Conservation (phyloP, 768 basidiomycete species). For the Collybia sp. region DNA sequence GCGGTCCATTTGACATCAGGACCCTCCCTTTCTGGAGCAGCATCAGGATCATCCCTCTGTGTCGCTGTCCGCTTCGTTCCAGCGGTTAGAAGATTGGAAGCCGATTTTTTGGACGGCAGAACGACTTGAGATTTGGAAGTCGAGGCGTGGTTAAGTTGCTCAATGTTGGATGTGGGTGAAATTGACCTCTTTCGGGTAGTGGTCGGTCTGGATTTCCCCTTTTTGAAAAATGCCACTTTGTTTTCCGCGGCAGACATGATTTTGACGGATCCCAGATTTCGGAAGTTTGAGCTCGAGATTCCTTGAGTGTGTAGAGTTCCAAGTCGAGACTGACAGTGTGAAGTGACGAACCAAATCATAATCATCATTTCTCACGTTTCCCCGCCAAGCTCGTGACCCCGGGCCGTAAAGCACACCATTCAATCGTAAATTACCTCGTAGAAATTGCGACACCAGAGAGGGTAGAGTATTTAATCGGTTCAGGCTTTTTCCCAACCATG, state of each 20-base stretch:
- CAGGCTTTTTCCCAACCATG: too few species aligned
- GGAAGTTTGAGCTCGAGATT: too few species aligned
- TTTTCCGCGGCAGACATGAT: conserved; percentile 35
- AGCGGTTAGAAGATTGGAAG: conserved; percentile 63
- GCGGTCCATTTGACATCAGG: conserved; percentile 78
- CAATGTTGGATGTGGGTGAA: conserved; percentile 38
- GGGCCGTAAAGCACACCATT: too few species aligned
- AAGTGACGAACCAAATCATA: too few species aligned
- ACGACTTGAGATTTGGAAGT: conserved; percentile 68
- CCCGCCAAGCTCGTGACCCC: too few species aligned
- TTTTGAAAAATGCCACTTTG: conserved; percentile 85
- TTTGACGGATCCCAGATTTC: too few species aligned
- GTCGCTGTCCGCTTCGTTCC: conserved; percentile 45
- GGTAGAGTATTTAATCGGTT: too few species aligned
- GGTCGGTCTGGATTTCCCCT: conserved; percentile 70
- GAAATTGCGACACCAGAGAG: too few species aligned
- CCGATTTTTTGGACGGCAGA: conserved; percentile 64
- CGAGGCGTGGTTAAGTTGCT: conserved; percentile 13
- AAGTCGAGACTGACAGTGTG: too few species aligned
- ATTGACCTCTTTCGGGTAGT: conserved; percentile 72
- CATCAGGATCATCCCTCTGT: conserved; percentile 57
- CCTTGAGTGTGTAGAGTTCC: too few species aligned
- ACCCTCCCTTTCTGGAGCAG: conserved; percentile 52
- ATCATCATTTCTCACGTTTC: too few species aligned
- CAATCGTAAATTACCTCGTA: too few species aligned